A percentile compares a stretch with the other conserved stretches of the same genome.
These are phyloP conservation scores for Ascochyta rabiei DNA, from an alignment of 2,329 filamentous ascomycete genomes.

Conservation along the genomic window DNA sequence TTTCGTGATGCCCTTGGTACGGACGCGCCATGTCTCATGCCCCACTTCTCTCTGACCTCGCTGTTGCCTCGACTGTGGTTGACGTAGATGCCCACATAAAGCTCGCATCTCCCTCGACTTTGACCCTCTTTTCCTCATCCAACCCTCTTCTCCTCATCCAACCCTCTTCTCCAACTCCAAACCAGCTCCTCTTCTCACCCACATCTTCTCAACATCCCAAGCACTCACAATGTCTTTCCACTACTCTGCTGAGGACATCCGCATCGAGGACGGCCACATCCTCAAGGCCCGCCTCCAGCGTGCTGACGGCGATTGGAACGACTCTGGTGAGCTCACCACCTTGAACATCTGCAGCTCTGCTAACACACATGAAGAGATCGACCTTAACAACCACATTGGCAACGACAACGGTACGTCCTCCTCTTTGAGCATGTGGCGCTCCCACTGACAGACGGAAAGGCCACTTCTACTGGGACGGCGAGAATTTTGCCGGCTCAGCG, in stretches of 20 bases:
- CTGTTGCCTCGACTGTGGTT: slow-evolving; percentile 5
- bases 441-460: slow-evolving; percentile 36
- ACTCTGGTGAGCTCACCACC: slow-evolving; percentile 34
- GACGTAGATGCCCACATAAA: slow-evolving; percentile 14
- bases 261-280: slow-evolving; percentile 58
- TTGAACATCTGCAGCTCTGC: not conserved
- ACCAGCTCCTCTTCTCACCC: not conserved
- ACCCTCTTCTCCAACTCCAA: not conserved
- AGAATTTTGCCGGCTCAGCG: slow-evolving; percentile 56
- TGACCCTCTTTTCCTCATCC: slow-evolving; percentile 2
- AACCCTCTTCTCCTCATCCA: not conserved
- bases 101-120: slow-evolving; percentile 2
- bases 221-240: slow-evolving; percentile 53
- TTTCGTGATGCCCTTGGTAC: slow-evolving; percentile 12
- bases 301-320: slow-evolving; percentile 52
- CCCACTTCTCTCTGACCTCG: slow-evolving; percentile 15
- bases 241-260: slow-evolving; percentile 53
- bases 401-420: slow-evolving; percentile 56
- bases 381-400: slow-evolving; percentile 59
- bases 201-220: not conserved
- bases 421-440: not conserved
- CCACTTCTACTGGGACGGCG: slow-evolving; percentile 55
- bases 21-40: not conserved
- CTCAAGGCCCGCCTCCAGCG: slow-evolving; percentile 54
- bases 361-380: slow-evolving; percentile 41